Conservation (phyloP, 345 rosid species). For the Firmiana major region DNA sequence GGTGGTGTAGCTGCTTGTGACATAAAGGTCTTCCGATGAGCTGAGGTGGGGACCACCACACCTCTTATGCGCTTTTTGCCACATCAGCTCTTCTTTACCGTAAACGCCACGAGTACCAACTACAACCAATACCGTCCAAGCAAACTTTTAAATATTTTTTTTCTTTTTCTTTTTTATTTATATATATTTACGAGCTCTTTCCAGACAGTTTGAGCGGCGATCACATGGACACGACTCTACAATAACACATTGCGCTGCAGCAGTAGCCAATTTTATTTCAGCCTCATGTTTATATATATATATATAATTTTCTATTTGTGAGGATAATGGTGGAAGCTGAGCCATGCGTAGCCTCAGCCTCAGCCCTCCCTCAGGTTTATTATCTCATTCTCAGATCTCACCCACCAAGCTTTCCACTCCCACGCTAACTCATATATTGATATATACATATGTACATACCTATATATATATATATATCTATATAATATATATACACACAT, state of each 20-base stretch:
- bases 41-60: slow-evolving; percentile 19
- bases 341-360: not conserved
- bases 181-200: not conserved
- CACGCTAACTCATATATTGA: too few relatives aligned
- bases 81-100: slow-evolving; percentile 21
- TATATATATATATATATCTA: too few relatives aligned
- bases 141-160: not conserved
- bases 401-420: not conserved
- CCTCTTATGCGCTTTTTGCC: slow-evolving; percentile 26
- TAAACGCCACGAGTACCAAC: slow-evolving; percentile 12
- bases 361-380: not conserved
- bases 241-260: not conserved
- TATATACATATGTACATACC: too few relatives aligned
- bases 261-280: not conserved
- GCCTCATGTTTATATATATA: not conserved
- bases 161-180: not conserved
- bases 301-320: too few relatives aligned
- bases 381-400: not conserved
- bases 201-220: not conserved
- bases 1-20: not conserved
- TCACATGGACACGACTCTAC: not conserved
- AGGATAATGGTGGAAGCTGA: not conserved
- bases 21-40: not conserved
- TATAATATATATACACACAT: too few relatives aligned
- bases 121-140: not conserved